Evolutionary conservation across 148 eudicot species (phyloP).

Genomic region (Rhododendron griersonianum): DNA sequence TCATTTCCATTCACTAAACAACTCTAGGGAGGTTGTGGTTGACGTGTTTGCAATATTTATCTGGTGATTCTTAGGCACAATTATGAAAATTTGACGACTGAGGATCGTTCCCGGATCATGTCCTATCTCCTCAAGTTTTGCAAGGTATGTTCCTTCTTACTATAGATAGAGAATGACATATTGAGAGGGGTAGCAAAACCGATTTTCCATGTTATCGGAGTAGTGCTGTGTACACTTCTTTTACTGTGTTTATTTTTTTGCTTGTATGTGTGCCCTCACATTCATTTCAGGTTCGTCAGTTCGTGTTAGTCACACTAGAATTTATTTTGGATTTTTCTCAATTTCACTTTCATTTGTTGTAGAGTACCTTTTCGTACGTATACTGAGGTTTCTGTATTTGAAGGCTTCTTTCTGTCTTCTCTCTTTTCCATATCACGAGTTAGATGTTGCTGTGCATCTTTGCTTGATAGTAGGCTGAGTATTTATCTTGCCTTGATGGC

Average conservation of each 20-base stretch:
- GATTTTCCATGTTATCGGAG: not conserved
- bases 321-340: not conserved
- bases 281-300: not conserved
- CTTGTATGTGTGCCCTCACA: not conserved
- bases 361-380: not conserved
- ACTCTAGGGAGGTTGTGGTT: not conserved
- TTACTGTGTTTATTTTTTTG: not conserved
- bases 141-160: slow-evolving; percentile 46
- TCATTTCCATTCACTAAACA: not conserved
- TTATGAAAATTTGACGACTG: slow-evolving; percentile 32
- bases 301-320: not conserved
- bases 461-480: not conserved
- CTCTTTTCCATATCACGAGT: not conserved
- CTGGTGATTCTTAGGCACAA: slow-evolving; percentile 32
- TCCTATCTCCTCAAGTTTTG: slow-evolving; percentile 51
- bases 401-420: not conserved
- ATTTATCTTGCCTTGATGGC: slow-evolving; percentile 5
- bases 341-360: not conserved
- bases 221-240: not conserved
- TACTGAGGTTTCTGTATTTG: not conserved
- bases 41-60: slow-evolving; percentile 7
- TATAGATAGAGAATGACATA: not conserved
- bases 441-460: not conserved
- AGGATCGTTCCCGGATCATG: slow-evolving; percentile 54
- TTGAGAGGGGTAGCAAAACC: not conserved